Evolutionary conservation across 495 filamentous ascomycete genomes (phyloP).

Genomic region (Xylaria cubensis): DNA sequence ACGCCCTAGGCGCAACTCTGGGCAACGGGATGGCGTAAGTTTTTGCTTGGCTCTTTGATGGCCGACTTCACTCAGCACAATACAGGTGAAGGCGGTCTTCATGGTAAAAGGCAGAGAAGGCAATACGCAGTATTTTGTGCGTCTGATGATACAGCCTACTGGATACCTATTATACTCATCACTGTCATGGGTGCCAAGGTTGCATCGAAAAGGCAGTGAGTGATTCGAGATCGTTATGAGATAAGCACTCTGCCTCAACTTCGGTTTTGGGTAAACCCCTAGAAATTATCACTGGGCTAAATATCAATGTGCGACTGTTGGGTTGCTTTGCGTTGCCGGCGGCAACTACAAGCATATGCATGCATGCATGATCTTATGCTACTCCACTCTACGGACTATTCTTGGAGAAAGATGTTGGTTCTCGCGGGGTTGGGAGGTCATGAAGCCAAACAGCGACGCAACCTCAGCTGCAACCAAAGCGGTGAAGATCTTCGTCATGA

Average conservation of each 20-base stretch:
- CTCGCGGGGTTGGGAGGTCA: background rate
- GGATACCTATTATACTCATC: background rate
- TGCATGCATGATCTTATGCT: background rate
- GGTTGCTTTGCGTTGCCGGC: slow-evolving; percentile 19
- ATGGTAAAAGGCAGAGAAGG: background rate
- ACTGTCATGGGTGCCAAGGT: background rate
- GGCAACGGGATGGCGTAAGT: slow-evolving; percentile 7
- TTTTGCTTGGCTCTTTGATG: slow-evolving; percentile 1
- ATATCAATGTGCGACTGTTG: background rate
- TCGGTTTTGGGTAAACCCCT: background rate
- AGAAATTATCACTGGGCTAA: background rate
- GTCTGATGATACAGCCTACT: background rate
- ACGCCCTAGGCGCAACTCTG: background rate
- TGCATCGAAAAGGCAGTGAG: background rate
- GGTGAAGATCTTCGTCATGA: slow-evolving; percentile 19
- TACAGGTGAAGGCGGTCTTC: background rate
- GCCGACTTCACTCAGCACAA: background rate
- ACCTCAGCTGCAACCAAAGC: background rate
- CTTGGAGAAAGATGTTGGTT: background rate
- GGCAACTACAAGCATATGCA: slow-evolving; percentile 12
- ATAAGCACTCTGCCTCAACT: background rate
- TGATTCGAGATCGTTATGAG: background rate
- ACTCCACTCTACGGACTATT: background rate
- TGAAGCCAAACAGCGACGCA: background rate
- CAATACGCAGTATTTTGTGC: background rate